These are phyloP conservation scores for Saccharomycopsis selenospora DNA, from an alignment of 805 yeast species.

Conservation along the genomic window DNA sequence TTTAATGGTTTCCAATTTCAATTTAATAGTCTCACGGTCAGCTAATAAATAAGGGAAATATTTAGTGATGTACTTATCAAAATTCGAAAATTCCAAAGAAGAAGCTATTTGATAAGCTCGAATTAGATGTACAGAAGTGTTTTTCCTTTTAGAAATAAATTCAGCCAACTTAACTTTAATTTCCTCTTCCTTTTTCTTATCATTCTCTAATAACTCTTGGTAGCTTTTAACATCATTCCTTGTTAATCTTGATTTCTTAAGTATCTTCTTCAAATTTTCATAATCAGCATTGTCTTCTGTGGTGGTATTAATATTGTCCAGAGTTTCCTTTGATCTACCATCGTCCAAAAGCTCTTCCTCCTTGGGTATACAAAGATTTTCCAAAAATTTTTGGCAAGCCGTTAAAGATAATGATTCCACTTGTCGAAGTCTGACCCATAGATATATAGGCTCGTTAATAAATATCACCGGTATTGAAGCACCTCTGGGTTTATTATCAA, in stretches of 20 bases:
- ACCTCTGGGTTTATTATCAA: conserved; percentile 3
- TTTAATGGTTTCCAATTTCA: background rate
- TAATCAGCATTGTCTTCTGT: background rate
- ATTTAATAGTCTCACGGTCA: conserved; percentile 20
- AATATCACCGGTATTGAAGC: conserved; percentile 2
- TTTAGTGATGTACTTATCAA: background rate
- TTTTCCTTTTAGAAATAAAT: no score
- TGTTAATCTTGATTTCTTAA: no score
- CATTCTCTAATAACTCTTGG: background rate
- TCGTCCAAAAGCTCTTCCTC: no score
- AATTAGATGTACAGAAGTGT: background rate
- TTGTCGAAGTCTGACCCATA: conserved; percentile 1
- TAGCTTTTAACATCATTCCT: background rate
- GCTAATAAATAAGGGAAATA: conserved; percentile 21
- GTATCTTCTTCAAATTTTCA: background rate
- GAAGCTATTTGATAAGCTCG: background rate
- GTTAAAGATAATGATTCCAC: background rate
- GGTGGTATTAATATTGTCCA: background rate
- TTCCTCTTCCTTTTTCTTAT: background rate
- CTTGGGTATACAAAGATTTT: background rate
- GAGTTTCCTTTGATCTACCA: no score
- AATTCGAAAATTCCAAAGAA: background rate
- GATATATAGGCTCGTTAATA: conserved; percentile 5
- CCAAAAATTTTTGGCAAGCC: background rate
- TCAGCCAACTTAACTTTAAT: background rate